A percentile compares a stretch with the other conserved stretches of the same genome.
These are phyloP conservation scores for Aegilops umbellulata DNA, from an alignment of 176 grass and related monocot species.

Conservation along the genomic window DNA sequence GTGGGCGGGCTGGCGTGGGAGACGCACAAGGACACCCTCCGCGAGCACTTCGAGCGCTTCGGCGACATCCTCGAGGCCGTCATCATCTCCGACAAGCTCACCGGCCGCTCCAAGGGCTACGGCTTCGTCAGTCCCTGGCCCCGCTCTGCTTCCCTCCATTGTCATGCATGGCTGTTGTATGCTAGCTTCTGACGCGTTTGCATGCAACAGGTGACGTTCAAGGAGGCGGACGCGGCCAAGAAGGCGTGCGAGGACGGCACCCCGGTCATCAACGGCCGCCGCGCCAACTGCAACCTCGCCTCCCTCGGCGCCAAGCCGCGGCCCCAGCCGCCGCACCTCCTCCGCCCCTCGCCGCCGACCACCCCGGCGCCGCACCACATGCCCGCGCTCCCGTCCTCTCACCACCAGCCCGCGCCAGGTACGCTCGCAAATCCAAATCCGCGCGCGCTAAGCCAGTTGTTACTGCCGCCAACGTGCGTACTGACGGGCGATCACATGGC, in stretches of 20 bases:
- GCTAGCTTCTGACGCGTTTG: background rate
- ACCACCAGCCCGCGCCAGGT: constrained; percentile 54
- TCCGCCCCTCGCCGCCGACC: constrained; percentile 62
- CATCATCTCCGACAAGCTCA: constrained; percentile 99
- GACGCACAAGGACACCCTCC: constrained; percentile 94
- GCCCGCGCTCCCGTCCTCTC: constrained; percentile 44
- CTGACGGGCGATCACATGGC: constrained; percentile 27
- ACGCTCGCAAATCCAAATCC: background rate
- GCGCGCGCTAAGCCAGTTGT: background rate
- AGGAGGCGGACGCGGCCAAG: constrained; percentile 91
- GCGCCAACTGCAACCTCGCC: constrained; percentile 97
- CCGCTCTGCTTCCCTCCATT: too few relatives aligned
- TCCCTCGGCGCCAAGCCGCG: constrained; percentile 94
- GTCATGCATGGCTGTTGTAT: background rate
- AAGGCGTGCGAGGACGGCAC: constrained; percentile 91
- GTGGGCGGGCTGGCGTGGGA: constrained; percentile 97
- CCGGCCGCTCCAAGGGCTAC: constrained; percentile 98
- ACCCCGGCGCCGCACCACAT: constrained; percentile 44
- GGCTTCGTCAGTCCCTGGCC: constrained; percentile 54
- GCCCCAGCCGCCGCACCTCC: constrained; percentile 38
- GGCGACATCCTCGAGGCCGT: constrained; percentile 98
- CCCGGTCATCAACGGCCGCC: constrained; percentile 89
- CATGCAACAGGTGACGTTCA: constrained; percentile 79
- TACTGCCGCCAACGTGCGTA: constrained; percentile 19
- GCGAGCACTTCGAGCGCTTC: constrained; percentile 83